Conservation (phyloP, 2,329 filamentous ascomycete species). For the Hymenoscyphus fructigenus region DNA sequence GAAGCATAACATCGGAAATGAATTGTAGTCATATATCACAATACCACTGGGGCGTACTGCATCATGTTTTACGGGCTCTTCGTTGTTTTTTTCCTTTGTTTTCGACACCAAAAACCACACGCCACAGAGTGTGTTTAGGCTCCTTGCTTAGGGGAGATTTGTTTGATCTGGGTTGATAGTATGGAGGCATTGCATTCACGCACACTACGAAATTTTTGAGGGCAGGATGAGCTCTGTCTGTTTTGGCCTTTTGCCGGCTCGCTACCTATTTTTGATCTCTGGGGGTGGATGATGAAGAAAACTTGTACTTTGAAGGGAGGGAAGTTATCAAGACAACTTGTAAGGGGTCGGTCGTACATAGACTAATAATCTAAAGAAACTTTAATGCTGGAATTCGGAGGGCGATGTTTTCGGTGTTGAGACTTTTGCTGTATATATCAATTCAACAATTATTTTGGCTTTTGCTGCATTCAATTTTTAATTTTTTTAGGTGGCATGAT, state of each 20-base stretch:
- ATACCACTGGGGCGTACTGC: conserved; percentile 29
- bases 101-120: conserved; percentile 10
- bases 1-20: conserved; percentile 15
- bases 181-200: neutral
- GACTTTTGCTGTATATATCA: too few species aligned
- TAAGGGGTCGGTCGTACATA: neutral
- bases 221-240: conserved; percentile 10
- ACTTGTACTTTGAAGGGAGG: neutral
- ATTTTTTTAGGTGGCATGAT: too few species aligned
- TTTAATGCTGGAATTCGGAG: neutral
- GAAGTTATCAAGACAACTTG: neutral
- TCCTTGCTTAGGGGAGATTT: conserved; percentile 3
- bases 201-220: conserved; percentile 6
- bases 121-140: neutral
- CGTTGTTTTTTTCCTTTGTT: conserved; percentile 24
- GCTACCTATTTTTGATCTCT: neutral
- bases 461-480: too few species aligned
- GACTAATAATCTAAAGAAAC: conserved; percentile 3
- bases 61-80: conserved; percentile 16
- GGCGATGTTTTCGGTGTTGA: too few species aligned
- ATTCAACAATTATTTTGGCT: too few species aligned
- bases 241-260: conserved; percentile 13
- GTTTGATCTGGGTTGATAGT: neutral
- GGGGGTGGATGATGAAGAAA: neutral
- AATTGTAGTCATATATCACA: conserved; percentile 31